Evolutionary conservation across 768 basidiomycete genomes (phyloP), one percentile per base, ranked within the genome.

Genomic region (Leucogyrophana mollusca): DNA sequence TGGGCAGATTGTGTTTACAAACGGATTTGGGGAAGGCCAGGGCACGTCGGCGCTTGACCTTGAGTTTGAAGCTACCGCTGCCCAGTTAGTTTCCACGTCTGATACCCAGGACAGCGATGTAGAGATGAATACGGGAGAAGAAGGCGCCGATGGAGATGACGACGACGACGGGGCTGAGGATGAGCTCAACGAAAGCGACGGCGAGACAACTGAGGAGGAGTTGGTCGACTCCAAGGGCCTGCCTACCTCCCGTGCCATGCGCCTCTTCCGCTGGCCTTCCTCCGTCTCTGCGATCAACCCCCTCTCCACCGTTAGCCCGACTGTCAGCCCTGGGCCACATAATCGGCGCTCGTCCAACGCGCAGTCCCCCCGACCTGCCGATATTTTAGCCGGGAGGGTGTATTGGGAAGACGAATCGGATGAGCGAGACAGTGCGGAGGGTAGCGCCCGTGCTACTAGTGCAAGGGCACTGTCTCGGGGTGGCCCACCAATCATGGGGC

Each of bases 171-270:
- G 76, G 27, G 74, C 62, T 5, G 72, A 74, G 21, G 70, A 79
- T 44, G 71, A 72, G 46, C 67, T 78, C 47, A 77, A 70, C 37
- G 79, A 74, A 32, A 77, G 70, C 46, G 83, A 80, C 5, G 86
- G 87, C 1, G 85, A 90, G 52, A 88, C 88, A 3, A 90, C 90
- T 2, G 89, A 90, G 58, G 86, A 89, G 51, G 88, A 92, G 50
- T 80, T 90, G 41, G 82, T 90, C n/a, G 87, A 85, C 44, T 77
- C 80, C 8, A 77, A 82, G 49, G 81, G 84, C 45, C 70, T 88
- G 5, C 85, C 83, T 21, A 90, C 87, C 46, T 79, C 80, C n/a
- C 80, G 80, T 45, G 85, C 86, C 18, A 85, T 89, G 80, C 70
- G 73, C 49, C 71, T 87, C 36, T 87, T 89, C 71, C 78, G 71